Evolutionary conservation across 495 filamentous ascomycete species (phyloP), one percentile per base, ranked within the genome.

Genomic region (Acidomyces sp.): DNA sequence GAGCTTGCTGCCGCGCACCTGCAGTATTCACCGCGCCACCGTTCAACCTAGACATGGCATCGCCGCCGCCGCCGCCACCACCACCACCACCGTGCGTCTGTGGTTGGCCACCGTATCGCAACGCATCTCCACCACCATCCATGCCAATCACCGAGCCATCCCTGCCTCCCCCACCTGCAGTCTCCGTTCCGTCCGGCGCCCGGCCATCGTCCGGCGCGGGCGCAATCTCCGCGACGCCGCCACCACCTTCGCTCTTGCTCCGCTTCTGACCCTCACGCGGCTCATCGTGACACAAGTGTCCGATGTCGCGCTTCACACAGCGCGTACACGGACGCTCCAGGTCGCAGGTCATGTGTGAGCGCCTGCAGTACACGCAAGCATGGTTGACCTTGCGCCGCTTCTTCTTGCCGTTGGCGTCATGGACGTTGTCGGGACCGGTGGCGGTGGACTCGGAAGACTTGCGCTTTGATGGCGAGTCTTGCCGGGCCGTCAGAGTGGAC

Each of bases 261-360:
- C 78, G 82, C 57, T 93, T 93, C 28, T 28, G 27, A 10, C 21
- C 62, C 58, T 88, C 82, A 62, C 92, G 78, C 43, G 86, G 86
- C 63, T 96, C 90, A 60, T 99, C 90, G 65, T 96, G 90, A 65
- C 90, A 99, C 41, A 99, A 68, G 70, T 96, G 90, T 51, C 88
- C 90, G 60, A 99, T 99, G 68, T 93, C 93, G 55, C 90, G 81
- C 63, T 96, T 96, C 67, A 99, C 83, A 70, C 90, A 99, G 66
- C 90, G 77, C 41, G 83, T 84, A 71, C 90, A 99, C 37, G 90
- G 90, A 56, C 90, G 80, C 63, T 93, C 85, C 86, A 87, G 82
- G 75, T 97, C 92, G 74, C 90, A 97, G 61, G 92, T 96, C 90
- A 97, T 97, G 79, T 97, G 90, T 83, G 90, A 96, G 72, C 90